A percentile compares a stretch with the other conserved stretches of the same genome.
Evolutionary conservation across 345 rosid genomes (phyloP).

Genomic region (Eucalyptus victrix): DNA sequence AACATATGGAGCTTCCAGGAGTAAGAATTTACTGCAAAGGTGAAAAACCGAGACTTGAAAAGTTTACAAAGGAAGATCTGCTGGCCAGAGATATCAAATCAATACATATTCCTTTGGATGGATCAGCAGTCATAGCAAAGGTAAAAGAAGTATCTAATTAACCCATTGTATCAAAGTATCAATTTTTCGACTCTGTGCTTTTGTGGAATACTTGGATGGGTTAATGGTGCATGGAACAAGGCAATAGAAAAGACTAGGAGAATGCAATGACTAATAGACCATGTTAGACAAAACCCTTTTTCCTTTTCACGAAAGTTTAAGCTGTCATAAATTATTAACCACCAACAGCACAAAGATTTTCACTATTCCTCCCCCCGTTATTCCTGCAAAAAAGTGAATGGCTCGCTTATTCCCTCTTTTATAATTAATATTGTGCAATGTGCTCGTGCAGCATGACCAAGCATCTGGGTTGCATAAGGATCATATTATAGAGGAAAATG

Average conservation of each 20-base stretch:
- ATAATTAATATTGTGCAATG: neutral
- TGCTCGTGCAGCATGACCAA: neutral
- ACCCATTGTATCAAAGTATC: neutral
- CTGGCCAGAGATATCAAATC: neutral
- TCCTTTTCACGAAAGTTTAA: neutral
- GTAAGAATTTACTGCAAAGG: neutral
- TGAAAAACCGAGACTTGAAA: neutral
- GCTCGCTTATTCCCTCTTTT: neutral
- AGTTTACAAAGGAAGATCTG: neutral
- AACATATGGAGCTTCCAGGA: neutral
- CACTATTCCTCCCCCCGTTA: neutral
- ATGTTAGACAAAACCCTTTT: neutral
- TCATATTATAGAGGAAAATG: neutral
- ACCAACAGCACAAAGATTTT: neutral
- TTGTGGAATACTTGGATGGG: neutral
- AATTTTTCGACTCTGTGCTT: neutral
- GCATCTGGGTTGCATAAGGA: neutral
- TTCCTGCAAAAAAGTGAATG: neutral
- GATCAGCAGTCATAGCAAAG: neutral
- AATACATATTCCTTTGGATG: neutral
- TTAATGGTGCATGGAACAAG: neutral
- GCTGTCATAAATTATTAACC: neutral
- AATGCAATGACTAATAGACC: neutral
- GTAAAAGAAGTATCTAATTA: neutral
- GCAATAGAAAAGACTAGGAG: neutral